Conservation (phyloP, 192 early-diverging fungal species). For the Lunasporangiospora selenospora region DNA sequence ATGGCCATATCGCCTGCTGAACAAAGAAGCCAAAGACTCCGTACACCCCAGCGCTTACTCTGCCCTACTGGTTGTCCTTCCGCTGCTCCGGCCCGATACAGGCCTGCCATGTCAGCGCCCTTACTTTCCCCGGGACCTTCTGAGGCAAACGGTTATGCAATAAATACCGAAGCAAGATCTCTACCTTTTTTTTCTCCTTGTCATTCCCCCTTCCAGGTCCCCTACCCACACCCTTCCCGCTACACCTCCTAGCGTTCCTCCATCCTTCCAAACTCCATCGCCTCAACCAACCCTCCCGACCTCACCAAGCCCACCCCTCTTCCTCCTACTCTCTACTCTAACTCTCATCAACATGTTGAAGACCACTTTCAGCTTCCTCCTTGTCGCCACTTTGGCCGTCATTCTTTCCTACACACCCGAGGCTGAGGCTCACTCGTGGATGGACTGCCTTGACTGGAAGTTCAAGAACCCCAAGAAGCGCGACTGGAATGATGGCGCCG, state of each 20-base stretch:
- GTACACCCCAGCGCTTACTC: too few species aligned
- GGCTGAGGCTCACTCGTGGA: conserved; percentile 41
- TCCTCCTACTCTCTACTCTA: conserved; percentile 10
- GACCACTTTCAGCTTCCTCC: conserved; percentile 10
- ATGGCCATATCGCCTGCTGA: not conserved
- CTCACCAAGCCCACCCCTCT: not conserved
- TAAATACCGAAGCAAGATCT: conserved; percentile 4
- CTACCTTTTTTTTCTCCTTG: not conserved
- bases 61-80: not conserved
- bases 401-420: conserved; percentile 15
- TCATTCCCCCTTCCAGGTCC: conserved; percentile 22
- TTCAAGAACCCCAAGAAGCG: conserved; percentile 15
- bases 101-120: not conserved
- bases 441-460: conserved; percentile 40
- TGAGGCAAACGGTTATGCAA: not conserved
- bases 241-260: not conserved
- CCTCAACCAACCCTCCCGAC: not conserved
- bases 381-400: conserved; percentile 26
- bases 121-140: not conserved
- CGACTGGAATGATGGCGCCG: conserved; percentile 25
- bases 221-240: too few species aligned
- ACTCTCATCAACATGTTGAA: conserved; percentile 5
- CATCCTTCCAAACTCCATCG: not conserved
- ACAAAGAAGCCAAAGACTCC: not conserved
- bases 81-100: not conserved